phyloP scores from a whole-genome alignment of 805 yeast genomes.

The Yamadazyma nakazawae region DNA sequence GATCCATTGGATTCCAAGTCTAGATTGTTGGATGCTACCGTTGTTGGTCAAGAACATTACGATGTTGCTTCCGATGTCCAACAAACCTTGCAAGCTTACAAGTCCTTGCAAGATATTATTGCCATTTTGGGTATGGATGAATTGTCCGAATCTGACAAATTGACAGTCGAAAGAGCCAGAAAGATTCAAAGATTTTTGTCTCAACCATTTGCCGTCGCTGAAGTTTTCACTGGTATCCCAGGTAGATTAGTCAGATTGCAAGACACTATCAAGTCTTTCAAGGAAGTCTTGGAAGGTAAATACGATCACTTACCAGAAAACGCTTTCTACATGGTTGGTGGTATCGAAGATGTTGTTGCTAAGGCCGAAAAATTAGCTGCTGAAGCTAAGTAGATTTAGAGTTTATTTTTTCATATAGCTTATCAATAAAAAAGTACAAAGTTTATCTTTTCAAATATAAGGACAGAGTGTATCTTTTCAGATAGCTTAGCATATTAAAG shows the following conservation, averaged over 20 bases:
- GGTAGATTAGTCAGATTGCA: slow-evolving; percentile 96
- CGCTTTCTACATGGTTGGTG: slow-evolving; percentile 99
- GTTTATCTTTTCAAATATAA: background rate
- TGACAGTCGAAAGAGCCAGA: slow-evolving; percentile 99
- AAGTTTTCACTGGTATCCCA: slow-evolving; percentile 99
- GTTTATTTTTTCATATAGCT: slow-evolving; percentile 6
- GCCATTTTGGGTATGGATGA: slow-evolving; percentile 99
- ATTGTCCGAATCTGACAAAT: slow-evolving; percentile 96
- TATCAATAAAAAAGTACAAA: slow-evolving; percentile 10
- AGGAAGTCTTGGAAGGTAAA: slow-evolving; percentile 96
- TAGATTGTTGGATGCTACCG: slow-evolving; percentile 94
- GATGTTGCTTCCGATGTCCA: slow-evolving; percentile 92
- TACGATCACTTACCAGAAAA: slow-evolving; percentile 98
- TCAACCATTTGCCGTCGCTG: slow-evolving; percentile 99
- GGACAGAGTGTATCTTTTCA: too few species aligned
- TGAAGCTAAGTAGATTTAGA: slow-evolving; percentile 48
- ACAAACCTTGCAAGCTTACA: slow-evolving; percentile 99
- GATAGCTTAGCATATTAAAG: too few species aligned
- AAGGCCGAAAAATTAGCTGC: slow-evolving; percentile 99
- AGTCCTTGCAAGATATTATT: slow-evolving; percentile 99
- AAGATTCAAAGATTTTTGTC: slow-evolving; percentile 99
- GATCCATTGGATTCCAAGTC: slow-evolving; percentile 99
- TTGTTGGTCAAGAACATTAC: slow-evolving; percentile 99
- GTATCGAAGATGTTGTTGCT: slow-evolving; percentile 97
- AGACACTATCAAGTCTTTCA: slow-evolving; percentile 93